Conservation (phyloP, 1,284 basidiomycete genomes). For the Ustilago tritici region DNA sequence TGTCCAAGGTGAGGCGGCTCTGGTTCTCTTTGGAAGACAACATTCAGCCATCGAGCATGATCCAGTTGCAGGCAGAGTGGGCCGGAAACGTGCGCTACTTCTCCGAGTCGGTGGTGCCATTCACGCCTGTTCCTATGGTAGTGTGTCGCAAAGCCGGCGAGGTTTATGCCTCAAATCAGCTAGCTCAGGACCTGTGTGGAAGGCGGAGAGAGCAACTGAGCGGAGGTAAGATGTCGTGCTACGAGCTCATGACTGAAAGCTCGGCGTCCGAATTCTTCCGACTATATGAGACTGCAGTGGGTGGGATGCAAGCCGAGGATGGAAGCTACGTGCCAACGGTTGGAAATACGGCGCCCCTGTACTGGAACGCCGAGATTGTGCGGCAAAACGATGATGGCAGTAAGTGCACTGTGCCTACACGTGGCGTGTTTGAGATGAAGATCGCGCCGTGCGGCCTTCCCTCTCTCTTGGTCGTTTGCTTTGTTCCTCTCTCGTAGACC, state of each 20-base stretch:
- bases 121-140: constrained; percentile 47
- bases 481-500: constrained; percentile 25
- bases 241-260: constrained; percentile 53
- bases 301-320: constrained; percentile 32
- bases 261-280: constrained; percentile 51
- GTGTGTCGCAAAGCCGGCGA: constrained; percentile 55
- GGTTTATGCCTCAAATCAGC: constrained; percentile 44
- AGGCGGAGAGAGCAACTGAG: constrained; percentile 36
- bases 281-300: constrained; percentile 43
- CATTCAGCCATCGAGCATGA: constrained; percentile 51
- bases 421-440: constrained; percentile 55
- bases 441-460: constrained; percentile 54
- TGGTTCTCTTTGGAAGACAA: constrained; percentile 56
- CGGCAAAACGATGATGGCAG: constrained; percentile 15
- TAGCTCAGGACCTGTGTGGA: constrained; percentile 41
- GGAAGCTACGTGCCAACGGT: constrained; percentile 25
- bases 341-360: constrained; percentile 35
- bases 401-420: constrained; percentile 17
- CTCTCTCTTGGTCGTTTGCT: constrained; percentile 47
- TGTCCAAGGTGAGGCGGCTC: constrained; percentile 45
- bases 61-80: constrained; percentile 54
- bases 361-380: constrained; percentile 53
- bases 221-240: constrained; percentile 40
- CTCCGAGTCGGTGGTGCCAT: constrained; percentile 46
- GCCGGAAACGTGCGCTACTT: constrained; percentile 51